A percentile compares a stretch with the other conserved stretches of the same genome.
These are phyloP conservation scores for Juglanconis juglandina DNA, from an alignment of 2,329 filamentous ascomycete genomes.

Conservation along the genomic window DNA sequence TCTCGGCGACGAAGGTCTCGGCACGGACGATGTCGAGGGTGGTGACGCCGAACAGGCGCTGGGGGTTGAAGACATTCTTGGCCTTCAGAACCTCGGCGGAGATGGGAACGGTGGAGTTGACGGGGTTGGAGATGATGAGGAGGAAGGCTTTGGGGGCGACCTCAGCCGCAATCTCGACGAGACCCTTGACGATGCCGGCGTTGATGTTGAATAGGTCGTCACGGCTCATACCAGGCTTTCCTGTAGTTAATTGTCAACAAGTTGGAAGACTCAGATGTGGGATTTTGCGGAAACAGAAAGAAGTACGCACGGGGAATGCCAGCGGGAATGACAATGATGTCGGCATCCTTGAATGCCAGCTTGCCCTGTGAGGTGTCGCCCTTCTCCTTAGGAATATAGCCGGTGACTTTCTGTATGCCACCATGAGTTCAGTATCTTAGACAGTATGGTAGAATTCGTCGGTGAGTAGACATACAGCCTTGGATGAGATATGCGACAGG, in stretches of 20 bases:
- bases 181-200: constrained; percentile 91
- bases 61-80: constrained; percentile 88
- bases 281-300: background rate
- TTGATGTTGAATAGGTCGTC: constrained; percentile 99
- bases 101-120: constrained; percentile 98
- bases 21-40: constrained; percentile 97
- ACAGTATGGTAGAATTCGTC: background rate
- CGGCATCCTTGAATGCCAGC: constrained; percentile 83
- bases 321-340: constrained; percentile 95
- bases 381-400: constrained; percentile 81
- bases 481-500: constrained; percentile 93
- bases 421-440: constrained; percentile 6
- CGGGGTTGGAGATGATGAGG: constrained; percentile 97
- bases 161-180: constrained; percentile 84
- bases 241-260: constrained; percentile 42
- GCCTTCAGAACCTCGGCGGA: constrained; percentile 94
- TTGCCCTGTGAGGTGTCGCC: constrained; percentile 59
- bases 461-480: constrained; percentile 55
- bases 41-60: constrained; percentile 97
- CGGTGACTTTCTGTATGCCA: constrained; percentile 67
- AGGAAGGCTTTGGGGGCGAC: constrained; percentile 89
- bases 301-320: constrained; percentile 83
- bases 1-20: constrained; percentile 90
- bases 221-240: constrained; percentile 98
- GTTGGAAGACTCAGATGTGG: background rate